phyloP scores from a whole-genome alignment of 208 protist genomes.

The Crithidia acanthocephali region DNA sequence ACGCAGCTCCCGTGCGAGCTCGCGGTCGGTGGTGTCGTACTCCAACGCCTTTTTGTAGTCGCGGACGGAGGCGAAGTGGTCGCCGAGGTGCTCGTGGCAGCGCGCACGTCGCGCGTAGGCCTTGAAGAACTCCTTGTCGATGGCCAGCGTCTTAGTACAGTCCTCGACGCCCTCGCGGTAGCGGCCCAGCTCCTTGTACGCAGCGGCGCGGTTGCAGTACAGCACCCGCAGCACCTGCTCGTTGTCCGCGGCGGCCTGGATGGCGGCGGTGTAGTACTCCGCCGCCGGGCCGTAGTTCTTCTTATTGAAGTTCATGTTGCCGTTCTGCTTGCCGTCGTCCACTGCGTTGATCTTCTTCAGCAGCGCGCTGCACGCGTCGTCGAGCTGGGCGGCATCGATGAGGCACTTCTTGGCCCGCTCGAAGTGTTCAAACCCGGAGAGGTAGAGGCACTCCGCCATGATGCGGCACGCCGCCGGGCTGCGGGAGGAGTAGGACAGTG shows the following conservation, averaged over 20 bases:
- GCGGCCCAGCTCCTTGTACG: conserved; percentile 86
- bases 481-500: conserved; percentile 49
- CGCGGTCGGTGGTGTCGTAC: conserved; percentile 69
- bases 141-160: conserved; percentile 83
- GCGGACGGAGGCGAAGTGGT: conserved; percentile 78
- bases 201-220: conserved; percentile 92
- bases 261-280: conserved; percentile 80
- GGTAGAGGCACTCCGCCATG: conserved; percentile 79
- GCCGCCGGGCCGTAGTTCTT: conserved; percentile 78
- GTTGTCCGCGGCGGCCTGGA: conserved; percentile 67
- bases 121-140: conserved; percentile 89
- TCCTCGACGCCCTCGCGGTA: conserved; percentile 90
- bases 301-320: conserved; percentile 81
- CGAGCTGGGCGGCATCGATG: conserved; percentile 56
- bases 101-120: conserved; percentile 90
- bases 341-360: conserved; percentile 73
- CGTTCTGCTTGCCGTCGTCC: conserved; percentile 89
- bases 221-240: conserved; percentile 88
- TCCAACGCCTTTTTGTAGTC: conserved; percentile 89
- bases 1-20: conserved; percentile 74
- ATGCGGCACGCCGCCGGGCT: conserved; percentile 59
- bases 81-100: conserved; percentile 82
- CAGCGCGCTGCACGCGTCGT: conserved; percentile 73
- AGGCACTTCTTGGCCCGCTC: conserved; percentile 65
- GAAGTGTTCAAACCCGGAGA: conserved; percentile 88